Evolutionary conservation across 2,329 filamentous ascomycete species (phyloP), one percentile per base, ranked within the genome.

Genomic region (Penicillium olsonii): DNA sequence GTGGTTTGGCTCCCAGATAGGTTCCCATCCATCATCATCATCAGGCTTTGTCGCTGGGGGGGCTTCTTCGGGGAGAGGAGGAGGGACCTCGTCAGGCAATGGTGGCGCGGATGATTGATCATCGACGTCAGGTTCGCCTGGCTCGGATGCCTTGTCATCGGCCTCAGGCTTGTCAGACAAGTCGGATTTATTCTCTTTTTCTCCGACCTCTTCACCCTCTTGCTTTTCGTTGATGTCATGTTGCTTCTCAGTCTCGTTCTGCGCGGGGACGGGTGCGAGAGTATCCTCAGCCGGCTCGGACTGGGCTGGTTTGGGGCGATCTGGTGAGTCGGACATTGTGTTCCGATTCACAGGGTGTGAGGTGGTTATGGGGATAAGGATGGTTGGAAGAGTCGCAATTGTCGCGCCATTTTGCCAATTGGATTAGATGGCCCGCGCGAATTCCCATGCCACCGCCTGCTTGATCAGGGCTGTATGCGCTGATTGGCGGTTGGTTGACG

Each of bases 231-330:
- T 37, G 26, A 52, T 52, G 20, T 57, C 45, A 26, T 50, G 38
- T 43, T 55, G 54, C 45, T 77, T 44, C 63, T 64, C 61, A 70
- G 95, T 89, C 68, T 94, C 87, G 75, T 90, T 84, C 29, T 95
- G 88, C 44, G 90, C 88, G 79, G 74, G 95, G 68, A 94, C 90
- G 77, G 95, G 90, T 58, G 89, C 85, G 53, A 90, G 89, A 73
- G 95, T 89, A 22, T 89, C 88, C 65, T 89, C 90, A 75, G 89
- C 85, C 42, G 87, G 92, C 76, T 95, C 90, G 80, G 92, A 92
- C 68, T 24, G 18, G 10, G 33, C 26, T 18, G 45, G 12, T 12
- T 11, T 43, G 5, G 48, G 41, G 18, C 24, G 37, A 34, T 52
- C 46, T 15, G 35, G 41, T 15, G 41, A 41, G 12, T 44, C 48